A percentile compares a stretch with the other conserved stretches of the same genome.
phyloP scores from a whole-genome alignment of 768 basidiomycete species.

The Mycena chlorophos region DNA sequence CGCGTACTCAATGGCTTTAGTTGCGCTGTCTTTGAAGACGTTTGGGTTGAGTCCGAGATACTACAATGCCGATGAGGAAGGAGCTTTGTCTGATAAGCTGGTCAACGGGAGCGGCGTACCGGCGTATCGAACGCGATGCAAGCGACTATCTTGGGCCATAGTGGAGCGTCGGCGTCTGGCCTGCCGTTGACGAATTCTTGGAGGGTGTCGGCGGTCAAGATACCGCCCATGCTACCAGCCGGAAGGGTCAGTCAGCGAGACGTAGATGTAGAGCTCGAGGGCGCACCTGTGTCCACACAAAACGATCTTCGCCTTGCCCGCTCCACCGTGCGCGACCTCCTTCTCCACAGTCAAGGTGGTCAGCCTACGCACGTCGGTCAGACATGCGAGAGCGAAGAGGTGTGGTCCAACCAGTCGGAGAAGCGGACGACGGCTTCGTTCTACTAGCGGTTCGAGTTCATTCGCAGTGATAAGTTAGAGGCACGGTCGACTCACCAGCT shows the following conservation, averaged over 20 bases:
- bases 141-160: constrained; percentile 90
- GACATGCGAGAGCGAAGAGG: too few species aligned
- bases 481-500: constrained; percentile 53
- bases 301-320: constrained; percentile 79
- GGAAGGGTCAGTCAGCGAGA: neutral
- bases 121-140: constrained; percentile 90
- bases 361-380: too few species aligned
- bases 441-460: constrained; percentile 39
- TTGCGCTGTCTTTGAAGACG: constrained; percentile 82
- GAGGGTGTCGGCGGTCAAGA: constrained; percentile 83
- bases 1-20: constrained; percentile 71
- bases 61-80: constrained; percentile 38
- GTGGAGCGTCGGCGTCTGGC: constrained; percentile 60
- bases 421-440: constrained; percentile 80
- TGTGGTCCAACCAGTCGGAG: constrained; percentile 94
- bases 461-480: constrained; percentile 13
- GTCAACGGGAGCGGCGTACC: constrained; percentile 44
- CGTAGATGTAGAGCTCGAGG: neutral
- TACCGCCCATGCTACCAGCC: constrained; percentile 79
- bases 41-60: constrained; percentile 85
- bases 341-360: constrained; percentile 83
- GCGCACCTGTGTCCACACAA: constrained; percentile 85
- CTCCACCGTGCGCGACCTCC: constrained; percentile 74
- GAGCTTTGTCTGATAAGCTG: neutral
- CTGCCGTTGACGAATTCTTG: constrained; percentile 68